These are phyloP conservation scores for Paramecium primaurelia DNA, from an alignment of 73 alveolate species.

Conservation along the genomic window DNA sequence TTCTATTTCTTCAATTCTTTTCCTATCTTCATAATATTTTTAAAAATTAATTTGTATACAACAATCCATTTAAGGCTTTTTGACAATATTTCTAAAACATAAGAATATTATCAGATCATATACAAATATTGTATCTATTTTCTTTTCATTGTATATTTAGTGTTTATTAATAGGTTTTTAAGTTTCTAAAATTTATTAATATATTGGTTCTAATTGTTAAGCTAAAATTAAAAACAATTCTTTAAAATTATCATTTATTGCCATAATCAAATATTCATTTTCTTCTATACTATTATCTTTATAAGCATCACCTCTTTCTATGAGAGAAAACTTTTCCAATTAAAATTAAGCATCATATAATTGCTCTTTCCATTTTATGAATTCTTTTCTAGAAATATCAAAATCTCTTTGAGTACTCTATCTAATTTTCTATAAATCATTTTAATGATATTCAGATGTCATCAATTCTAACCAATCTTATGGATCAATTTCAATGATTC, in stretches of 20 bases:
- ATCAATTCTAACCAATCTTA: conserved; percentile 21
- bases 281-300: conserved; percentile 45
- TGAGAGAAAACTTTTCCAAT: not conserved
- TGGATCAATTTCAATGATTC: conserved; percentile 45
- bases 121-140: conserved; percentile 17
- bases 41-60: not conserved
- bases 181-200: not conserved
- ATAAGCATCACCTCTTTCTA: conserved; percentile 54
- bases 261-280: conserved; percentile 52
- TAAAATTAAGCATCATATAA: conserved; percentile 41
- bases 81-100: conserved; percentile 17
- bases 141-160: conserved; percentile 1
- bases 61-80: not conserved
- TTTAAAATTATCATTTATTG: conserved; percentile 55
- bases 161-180: not conserved
- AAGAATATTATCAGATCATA: conserved; percentile 37
- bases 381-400: conserved; percentile 33
- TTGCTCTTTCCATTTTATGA: conserved; percentile 48
- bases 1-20: conserved; percentile 28
- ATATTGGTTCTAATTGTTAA: not conserved
- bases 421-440: not conserved
- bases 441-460: not conserved
- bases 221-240: conserved; percentile 43
- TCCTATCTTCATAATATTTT: conserved; percentile 40
- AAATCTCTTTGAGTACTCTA: not conserved